Percentiles rank a stretch among this genome's conserved stretches.
phyloP scores from a whole-genome alignment of 306 rosid genomes.

The Lotus japonicus region DNA sequence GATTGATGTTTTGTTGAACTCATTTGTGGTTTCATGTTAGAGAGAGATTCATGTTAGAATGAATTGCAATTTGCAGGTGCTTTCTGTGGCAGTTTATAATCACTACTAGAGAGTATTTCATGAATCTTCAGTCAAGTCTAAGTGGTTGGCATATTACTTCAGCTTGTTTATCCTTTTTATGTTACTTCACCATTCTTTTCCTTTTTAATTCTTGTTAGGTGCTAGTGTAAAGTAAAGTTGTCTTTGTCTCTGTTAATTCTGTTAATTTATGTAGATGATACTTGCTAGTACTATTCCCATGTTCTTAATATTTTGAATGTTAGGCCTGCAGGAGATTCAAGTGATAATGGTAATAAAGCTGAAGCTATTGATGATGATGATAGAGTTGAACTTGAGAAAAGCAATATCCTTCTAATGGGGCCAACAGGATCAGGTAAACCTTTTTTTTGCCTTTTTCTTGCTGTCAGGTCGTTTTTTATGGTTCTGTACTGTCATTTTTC shows the following conservation, averaged over 20 bases:
- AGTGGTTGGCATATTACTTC: no score
- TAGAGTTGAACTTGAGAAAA: constrained; percentile 89
- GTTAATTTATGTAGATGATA: constrained; percentile 10
- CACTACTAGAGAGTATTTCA: constrained; percentile 48
- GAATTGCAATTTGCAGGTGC: constrained; percentile 56
- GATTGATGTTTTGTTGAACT: no score
- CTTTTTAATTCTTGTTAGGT: neutral
- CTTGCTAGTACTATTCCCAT: constrained; percentile 5
- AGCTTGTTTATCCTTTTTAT: neutral
- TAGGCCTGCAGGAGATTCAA: constrained; percentile 83
- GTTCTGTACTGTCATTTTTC: neutral
- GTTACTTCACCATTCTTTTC: no score
- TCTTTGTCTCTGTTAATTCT: neutral
- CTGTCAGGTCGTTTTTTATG: neutral
- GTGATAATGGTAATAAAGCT: constrained; percentile 31
- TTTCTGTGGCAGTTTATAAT: constrained; percentile 93
- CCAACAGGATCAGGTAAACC: constrained; percentile 96
- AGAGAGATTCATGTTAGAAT: no score
- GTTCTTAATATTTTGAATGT: constrained; percentile 42
- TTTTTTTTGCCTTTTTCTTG: neutral
- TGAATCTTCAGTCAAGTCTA: no score
- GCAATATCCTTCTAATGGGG: constrained; percentile 94
- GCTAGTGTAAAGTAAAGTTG: neutral
- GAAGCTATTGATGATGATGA: constrained; percentile 59
- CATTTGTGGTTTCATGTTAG: no score